Evolutionary conservation across 2,329 filamentous ascomycete species (phyloP).

Genomic region (Rosellinia necatrix): DNA sequence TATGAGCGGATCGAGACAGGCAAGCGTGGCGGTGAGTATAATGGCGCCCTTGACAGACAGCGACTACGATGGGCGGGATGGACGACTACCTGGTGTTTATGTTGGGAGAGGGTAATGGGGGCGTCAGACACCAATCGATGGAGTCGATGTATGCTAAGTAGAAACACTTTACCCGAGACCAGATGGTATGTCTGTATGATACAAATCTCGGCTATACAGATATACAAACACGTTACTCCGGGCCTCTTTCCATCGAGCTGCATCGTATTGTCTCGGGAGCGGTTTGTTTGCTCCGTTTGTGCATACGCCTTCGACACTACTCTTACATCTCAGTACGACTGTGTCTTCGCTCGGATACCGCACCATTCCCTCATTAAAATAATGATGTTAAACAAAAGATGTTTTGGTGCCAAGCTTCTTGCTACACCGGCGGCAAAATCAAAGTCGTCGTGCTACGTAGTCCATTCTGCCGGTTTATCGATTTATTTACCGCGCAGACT

Average conservation of each 20-base stretch:
- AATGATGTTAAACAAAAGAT: background rate
- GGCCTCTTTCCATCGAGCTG: background rate
- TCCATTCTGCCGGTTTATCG: constrained; percentile 13
- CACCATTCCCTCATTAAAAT: background rate
- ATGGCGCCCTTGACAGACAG: background rate
- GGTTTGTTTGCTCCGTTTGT: background rate
- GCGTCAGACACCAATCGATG: background rate
- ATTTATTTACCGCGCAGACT: constrained; percentile 1
- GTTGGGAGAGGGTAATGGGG: background rate
- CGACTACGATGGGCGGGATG: no score
- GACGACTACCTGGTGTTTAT: background rate
- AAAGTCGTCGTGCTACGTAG: background rate
- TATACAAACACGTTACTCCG: background rate
- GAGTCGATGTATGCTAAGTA: background rate
- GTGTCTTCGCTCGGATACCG: background rate
- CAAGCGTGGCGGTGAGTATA: background rate
- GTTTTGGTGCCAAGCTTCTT: background rate
- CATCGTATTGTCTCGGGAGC: background rate
- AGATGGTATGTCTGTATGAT: background rate
- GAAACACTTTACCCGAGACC: constrained; percentile 17
- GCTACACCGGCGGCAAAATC: background rate
- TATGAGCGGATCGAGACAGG: background rate
- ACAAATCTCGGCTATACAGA: background rate
- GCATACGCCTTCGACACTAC: no score
- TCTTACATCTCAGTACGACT: background rate